Evolutionary conservation across 1,139 yeast species (phyloP), one percentile per base, ranked within the genome.

Genomic region (Blastobotrys buckinghamii): DNA sequence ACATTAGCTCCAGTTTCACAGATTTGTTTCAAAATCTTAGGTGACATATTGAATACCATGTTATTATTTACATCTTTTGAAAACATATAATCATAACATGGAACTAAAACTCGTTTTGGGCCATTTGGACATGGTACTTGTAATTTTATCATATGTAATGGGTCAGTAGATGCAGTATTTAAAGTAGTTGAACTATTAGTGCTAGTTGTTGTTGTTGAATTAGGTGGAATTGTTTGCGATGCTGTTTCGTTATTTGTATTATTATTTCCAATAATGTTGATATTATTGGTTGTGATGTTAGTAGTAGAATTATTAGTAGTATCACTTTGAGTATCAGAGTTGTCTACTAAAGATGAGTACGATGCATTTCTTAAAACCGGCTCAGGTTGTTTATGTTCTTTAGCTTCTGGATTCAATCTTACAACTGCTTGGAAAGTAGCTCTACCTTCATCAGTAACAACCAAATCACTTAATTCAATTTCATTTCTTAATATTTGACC

Each of bases 41-140:
- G 55, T 4, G 55, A 48, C 26, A 52, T 43, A 47, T 52, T 49
- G 22, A 52, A 46, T 12, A 49, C 49, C 16, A 39, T 38, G 17
- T 49, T 43, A 27, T 47, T 43, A 20, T 42, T 26, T 12, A 37
- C 24, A 8, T 46, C 44, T 8, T 40, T 38, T 9, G 48, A 38
- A 15, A 49, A 27, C 49, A 52, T 45, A 42, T 48, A 52, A n/a
- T 52, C 55, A 39, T 45, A 50, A 41, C 50, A 44, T 8, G 55
- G 55, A 17, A 52, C 39, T 4, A 42, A 17, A 13, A 52, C 24
- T 9, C 36, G 22, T 26, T 42, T 24, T 13, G 35, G 39, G 30
- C 53, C 52, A 38, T 24, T n/a, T 15, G 33, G 45, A 10, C 35
- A 27, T 30, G 51, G 44, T 24, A 50, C 34, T n/a, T 43, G 38